A percentile compares a stretch with the other conserved stretches of the same genome.
Evolutionary conservation across 2,329 filamentous ascomycete genomes (phyloP).

Genomic region (Geosmithia morbida): DNA sequence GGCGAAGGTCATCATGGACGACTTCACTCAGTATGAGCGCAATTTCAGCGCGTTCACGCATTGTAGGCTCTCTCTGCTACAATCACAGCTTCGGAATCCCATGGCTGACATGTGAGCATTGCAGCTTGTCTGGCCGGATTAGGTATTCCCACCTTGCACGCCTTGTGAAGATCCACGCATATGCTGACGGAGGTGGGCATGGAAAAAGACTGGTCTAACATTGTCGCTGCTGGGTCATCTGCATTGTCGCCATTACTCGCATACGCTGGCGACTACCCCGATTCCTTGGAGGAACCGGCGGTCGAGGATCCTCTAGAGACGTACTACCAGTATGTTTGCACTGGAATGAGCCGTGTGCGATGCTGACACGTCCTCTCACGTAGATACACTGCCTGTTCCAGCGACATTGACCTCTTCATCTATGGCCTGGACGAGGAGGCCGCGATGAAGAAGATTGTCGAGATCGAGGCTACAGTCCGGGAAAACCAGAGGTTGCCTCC

Average conservation of each 20-base stretch:
- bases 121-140: constrained; percentile 45
- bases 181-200: neutral
- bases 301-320: constrained; percentile 31
- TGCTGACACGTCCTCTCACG: neutral
- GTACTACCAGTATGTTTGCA: constrained; percentile 55
- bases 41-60: constrained; percentile 68
- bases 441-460: constrained; percentile 60
- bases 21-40: constrained; percentile 50
- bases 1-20: constrained; percentile 39
- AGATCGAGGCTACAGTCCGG: constrained; percentile 53
- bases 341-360: no score
- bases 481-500: constrained; percentile 49
- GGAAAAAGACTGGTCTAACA: constrained; percentile 49
- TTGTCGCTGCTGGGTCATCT: constrained; percentile 61
- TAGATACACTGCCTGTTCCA: constrained; percentile 1
- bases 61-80: constrained; percentile 11
- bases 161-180: no score
- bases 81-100: neutral
- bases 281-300: constrained; percentile 38
- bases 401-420: constrained; percentile 63
- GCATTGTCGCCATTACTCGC: constrained; percentile 50
- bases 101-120: neutral
- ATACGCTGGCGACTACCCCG: constrained; percentile 9
- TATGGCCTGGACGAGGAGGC: constrained; percentile 52
- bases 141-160: constrained; percentile 8